Evolutionary conservation across 1,284 basidiomycete species (phyloP).

Genomic region (Ganoderma lingzhi): DNA sequence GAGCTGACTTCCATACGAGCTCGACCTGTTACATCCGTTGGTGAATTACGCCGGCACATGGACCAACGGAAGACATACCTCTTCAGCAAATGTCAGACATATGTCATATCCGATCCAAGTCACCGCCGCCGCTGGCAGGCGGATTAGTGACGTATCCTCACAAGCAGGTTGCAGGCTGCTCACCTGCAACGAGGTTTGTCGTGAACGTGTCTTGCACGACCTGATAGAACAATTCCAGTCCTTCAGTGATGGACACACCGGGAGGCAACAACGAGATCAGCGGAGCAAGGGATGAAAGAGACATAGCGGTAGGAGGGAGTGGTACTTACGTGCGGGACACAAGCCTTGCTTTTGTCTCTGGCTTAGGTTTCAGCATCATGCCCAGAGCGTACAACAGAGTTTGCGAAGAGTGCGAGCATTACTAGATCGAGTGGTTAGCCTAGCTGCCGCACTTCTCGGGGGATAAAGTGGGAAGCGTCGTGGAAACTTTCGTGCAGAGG

Average conservation of each 20-base stretch:
- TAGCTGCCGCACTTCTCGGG: constrained; percentile 1
- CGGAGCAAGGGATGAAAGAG: constrained; percentile 2
- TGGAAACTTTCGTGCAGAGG: not conserved
- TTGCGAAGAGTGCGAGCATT: not conserved
- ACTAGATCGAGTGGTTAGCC: not conserved
- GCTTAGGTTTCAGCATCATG: not conserved
- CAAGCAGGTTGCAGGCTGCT: not conserved
- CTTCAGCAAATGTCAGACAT: constrained; percentile 14
- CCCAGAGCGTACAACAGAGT: not conserved
- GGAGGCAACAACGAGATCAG: constrained; percentile 9
- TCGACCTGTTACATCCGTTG: constrained; percentile 5
- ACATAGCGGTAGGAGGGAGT: constrained; percentile 7
- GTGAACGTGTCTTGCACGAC: constrained; percentile 16
- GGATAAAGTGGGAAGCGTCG: not conserved
- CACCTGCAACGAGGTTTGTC: constrained; percentile 18
- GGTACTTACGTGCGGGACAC: not conserved
- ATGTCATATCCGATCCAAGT: constrained; percentile 23
- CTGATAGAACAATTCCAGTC: constrained; percentile 9
- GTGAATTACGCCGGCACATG: not conserved
- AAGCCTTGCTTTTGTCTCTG: constrained; percentile 3
- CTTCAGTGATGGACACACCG: constrained; percentile 7
- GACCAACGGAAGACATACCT: not conserved
- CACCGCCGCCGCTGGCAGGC: constrained; percentile 11
- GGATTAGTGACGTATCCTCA: not conserved
- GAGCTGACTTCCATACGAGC: constrained; percentile 15